Evolutionary conservation across 2,329 filamentous ascomycete genomes (phyloP).

Genomic region (Ramularia collo-cygni): DNA sequence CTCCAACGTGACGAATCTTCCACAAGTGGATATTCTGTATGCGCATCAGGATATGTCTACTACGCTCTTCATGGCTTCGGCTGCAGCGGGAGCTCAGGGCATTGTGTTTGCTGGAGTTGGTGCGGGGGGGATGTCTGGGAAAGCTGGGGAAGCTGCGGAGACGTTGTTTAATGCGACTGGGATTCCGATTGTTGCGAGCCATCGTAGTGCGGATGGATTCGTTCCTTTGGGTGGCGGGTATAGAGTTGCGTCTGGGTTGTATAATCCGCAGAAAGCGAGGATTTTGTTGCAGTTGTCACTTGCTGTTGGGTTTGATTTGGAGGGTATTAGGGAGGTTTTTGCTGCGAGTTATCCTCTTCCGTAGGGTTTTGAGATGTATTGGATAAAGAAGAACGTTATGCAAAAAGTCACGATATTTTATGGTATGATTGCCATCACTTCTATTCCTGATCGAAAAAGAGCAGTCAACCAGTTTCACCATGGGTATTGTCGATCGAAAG

Average conservation of each 20-base stretch:
- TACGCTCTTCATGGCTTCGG: slow-evolving; percentile 42
- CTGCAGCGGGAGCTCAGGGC: slow-evolving; percentile 46
- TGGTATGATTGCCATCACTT: too few relatives aligned
- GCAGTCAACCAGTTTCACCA: too few relatives aligned
- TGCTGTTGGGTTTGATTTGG: slow-evolving; percentile 7
- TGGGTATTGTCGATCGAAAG: too few relatives aligned
- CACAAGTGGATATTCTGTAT: slow-evolving; percentile 52
- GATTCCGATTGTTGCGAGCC: slow-evolving; percentile 47
- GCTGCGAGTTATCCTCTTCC: too few relatives aligned
- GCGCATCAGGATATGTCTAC: slow-evolving; percentile 45
- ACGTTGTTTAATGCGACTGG: slow-evolving; percentile 40
- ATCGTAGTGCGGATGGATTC: slow-evolving; percentile 47
- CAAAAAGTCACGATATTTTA: too few relatives aligned
- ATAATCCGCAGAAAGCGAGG: slow-evolving; percentile 51
- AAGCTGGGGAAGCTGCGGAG: slow-evolving; percentile 37
- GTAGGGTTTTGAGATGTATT: too few relatives aligned
- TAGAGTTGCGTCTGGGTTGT: slow-evolving; percentile 43
- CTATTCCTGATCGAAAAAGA: too few relatives aligned
- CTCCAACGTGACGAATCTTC: slow-evolving; percentile 33
- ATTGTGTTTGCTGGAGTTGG: slow-evolving; percentile 52
- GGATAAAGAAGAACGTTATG: too few relatives aligned
- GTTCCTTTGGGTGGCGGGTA: slow-evolving; percentile 33
- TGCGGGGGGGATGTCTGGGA: slow-evolving; percentile 44
- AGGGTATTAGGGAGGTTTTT: too few relatives aligned
- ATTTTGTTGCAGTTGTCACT: slow-evolving; percentile 42